Evolutionary conservation across 306 rosid genomes (phyloP), one percentile per base, ranked within the genome.

Genomic region (Sphenostylis stenocarpa): DNA sequence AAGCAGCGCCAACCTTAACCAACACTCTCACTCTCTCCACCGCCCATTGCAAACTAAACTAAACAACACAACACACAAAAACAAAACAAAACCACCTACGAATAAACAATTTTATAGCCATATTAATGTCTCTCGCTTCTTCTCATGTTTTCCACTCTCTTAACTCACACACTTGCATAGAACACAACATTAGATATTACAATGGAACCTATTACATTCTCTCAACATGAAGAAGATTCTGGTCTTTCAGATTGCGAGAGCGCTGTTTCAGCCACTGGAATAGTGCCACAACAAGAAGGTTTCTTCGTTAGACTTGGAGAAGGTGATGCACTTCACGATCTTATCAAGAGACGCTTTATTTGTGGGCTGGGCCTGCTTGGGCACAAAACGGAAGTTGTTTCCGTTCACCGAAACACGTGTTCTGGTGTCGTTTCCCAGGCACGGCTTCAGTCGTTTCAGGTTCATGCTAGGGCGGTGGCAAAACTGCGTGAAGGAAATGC

Each of bases 401-500:
- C 86, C 2, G 67, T 96, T 67, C 88, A 76, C 15, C 79, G 81
- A 44, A 89, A 89, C 76, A 44, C 80, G 0, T 85, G 61, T 43
- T 82, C 86, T 0, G 39, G 81, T n/a, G 75, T 69, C 9, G 75
- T 78, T 58, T 86, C 83, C 0, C 88, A 86, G 9, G 98, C 99
- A 1, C 78, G 87, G 16, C 79, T 87, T 58, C 88, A 80, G 16
- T 71, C 89, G 17, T 96, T 96, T 80, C 91, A 72, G 75, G 23
- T 91, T 56, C 84, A 85, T 41, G 36, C 67, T 14, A 78, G 48
- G 61, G 98, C 99, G 3, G 67, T 80, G 16, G 88, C 68, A n/a
- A 85, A 60, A n/a, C 84, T 80, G 7, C 84, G 86, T 13, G 81
- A 74, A 3, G 98, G 97, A 0, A 43, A 86, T 70, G 90, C 98